Percentiles rank a stretch among this genome's conserved stretches.
Conservation (phyloP, 441 rosid genomes). For the Pelargonium cotyledonis region DNA sequence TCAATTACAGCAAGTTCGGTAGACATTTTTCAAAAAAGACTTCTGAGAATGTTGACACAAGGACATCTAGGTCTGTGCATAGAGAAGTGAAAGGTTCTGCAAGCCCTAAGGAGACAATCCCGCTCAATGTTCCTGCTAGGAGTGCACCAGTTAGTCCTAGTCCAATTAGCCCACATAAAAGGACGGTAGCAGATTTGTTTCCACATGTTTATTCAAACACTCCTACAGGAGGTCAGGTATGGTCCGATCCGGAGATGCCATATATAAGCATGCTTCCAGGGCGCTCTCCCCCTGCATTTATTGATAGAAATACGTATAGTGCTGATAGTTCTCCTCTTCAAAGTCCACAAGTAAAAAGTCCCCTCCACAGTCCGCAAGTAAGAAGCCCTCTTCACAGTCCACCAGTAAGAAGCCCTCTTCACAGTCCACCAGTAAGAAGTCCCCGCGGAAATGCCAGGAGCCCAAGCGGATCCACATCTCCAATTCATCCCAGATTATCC, state of each 20-base stretch:
- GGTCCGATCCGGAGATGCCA: constrained; percentile 87
- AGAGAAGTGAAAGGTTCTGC: constrained; percentile 29
- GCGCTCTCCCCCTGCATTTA: constrained; percentile 43
- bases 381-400: not conserved
- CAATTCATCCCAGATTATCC: constrained; percentile 47
- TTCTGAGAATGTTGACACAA: constrained; percentile 32
- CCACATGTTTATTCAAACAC: constrained; percentile 32
- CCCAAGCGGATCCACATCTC: constrained; percentile 48
- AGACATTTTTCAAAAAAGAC: constrained; percentile 29
- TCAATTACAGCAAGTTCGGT: constrained; percentile 24
- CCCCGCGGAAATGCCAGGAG: constrained; percentile 31
- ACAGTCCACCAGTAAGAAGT: not conserved
- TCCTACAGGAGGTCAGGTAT: constrained; percentile 50
- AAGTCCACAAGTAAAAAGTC: constrained; percentile 58
- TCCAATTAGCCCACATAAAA: constrained; percentile 57
- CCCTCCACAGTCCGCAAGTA: constrained; percentile 27
- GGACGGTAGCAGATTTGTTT: constrained; percentile 30
- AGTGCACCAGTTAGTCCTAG: constrained; percentile 72
- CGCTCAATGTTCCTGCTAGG: constrained; percentile 43
- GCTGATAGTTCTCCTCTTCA: constrained; percentile 64
- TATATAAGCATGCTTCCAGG: constrained; percentile 35
- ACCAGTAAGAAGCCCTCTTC: not conserved
- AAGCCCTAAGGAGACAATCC: constrained; percentile 30
- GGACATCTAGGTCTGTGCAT: constrained; percentile 19
- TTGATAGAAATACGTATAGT: too few species aligned